Evolutionary conservation across 306 rosid species (phyloP).

Genomic region (Malus orientalis): DNA sequence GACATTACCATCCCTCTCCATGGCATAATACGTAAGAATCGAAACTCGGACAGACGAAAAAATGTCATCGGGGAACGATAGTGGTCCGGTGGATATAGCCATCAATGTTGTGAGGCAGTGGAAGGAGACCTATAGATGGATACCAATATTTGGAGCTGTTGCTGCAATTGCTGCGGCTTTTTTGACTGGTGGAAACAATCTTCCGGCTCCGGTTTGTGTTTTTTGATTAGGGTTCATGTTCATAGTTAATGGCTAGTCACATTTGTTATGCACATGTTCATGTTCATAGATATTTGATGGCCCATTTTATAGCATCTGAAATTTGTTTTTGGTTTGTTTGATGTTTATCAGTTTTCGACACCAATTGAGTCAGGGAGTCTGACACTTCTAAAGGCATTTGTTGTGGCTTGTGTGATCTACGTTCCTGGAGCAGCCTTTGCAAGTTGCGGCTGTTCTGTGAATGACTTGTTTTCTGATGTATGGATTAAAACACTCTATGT

Average conservation of each 20-base stretch:
- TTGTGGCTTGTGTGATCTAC: slow-evolving; percentile 8
- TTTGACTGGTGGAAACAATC: slow-evolving; percentile 20
- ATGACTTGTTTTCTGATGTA: slow-evolving; percentile 15
- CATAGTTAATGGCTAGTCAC: not conserved
- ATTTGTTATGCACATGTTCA: not conserved
- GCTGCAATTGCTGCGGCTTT: slow-evolving; percentile 12
- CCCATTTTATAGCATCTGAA: not conserved
- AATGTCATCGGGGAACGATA: not conserved
- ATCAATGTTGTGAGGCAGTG: slow-evolving; percentile 8
- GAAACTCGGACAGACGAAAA: not conserved
- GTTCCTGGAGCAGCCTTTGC: slow-evolving; percentile 19
- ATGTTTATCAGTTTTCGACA: slow-evolving; percentile 12
- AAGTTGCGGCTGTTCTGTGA: not conserved
- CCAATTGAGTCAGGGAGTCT: slow-evolving; percentile 12
- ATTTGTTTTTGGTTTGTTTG: not conserved
- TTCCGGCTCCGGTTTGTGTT: slow-evolving; percentile 24
- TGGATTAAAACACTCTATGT: not conserved
- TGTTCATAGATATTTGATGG: not conserved
- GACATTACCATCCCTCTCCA: not conserved
- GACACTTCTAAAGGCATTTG: slow-evolving; percentile 17
- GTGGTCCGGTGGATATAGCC: slow-evolving; percentile 1
- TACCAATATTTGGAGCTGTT: slow-evolving; percentile 21
- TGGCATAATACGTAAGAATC: not conserved
- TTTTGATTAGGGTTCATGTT: not conserved
- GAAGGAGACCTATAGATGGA: slow-evolving; percentile 23